Percentiles rank a stretch among this genome's conserved stretches.
Evolutionary conservation across 768 basidiomycete species (phyloP).

Genomic region (Russula lepida): DNA sequence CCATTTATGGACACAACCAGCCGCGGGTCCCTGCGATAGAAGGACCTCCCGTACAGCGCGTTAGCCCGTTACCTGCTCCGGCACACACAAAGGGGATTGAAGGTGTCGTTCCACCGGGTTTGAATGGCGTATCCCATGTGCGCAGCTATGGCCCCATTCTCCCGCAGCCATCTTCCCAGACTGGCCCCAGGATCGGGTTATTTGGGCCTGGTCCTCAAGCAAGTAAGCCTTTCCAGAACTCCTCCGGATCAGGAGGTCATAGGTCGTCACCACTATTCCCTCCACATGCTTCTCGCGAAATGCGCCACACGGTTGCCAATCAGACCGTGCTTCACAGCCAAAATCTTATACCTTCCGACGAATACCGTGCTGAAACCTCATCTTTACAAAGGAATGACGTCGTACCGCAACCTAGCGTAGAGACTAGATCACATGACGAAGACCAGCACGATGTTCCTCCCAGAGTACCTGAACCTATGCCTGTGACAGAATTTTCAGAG

Average conservation of each 20-base stretch:
- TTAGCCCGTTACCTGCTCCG: not conserved
- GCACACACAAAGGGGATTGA: not conserved
- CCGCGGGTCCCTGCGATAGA: not conserved
- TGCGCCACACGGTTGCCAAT: not conserved
- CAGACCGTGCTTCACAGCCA: not conserved
- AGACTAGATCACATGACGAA: not conserved
- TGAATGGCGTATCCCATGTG: not conserved
- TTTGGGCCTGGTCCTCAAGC: slow-evolving; percentile 2
- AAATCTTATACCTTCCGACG: not conserved
- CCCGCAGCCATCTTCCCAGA: not conserved
- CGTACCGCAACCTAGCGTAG: not conserved
- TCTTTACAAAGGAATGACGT: not conserved
- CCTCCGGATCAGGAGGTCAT: not conserved
- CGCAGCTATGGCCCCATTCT: not conserved
- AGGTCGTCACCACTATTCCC: slow-evolving; percentile 7
- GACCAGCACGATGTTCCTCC: not conserved
- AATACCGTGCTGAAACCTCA: not conserved
- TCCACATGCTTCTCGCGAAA: not conserved
- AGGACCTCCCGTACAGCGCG: not conserved
- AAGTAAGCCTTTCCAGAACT: not conserved
- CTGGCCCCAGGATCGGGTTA: not conserved
- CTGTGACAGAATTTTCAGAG: slow-evolving; percentile 14
- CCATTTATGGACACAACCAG: not conserved
- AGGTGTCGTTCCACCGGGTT: not conserved
- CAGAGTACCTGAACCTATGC: not conserved